phyloP scores from a whole-genome alignment of 1,284 basidiomycete genomes.

The Fistulinella cinereoalba region DNA sequence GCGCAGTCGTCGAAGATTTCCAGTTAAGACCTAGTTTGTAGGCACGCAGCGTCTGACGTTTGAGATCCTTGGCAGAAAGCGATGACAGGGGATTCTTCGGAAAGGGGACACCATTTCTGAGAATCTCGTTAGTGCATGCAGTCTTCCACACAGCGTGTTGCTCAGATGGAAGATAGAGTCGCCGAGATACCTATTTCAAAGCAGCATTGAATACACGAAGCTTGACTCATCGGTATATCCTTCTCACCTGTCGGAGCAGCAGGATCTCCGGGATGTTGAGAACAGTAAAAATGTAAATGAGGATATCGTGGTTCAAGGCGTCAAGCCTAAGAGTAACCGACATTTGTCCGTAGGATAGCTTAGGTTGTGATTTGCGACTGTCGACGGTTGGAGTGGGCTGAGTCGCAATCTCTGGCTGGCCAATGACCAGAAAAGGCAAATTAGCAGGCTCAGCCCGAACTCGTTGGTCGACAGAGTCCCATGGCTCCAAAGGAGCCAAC shows the following conservation, averaged over 20 bases:
- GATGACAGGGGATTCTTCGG: constrained; percentile 31
- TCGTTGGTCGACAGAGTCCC: background rate
- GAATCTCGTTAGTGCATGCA: constrained; percentile 43
- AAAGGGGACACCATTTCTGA: constrained; percentile 48
- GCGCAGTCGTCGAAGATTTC: constrained; percentile 31
- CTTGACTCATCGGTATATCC: background rate
- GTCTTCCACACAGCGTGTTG: constrained; percentile 55
- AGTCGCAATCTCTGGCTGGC: no score
- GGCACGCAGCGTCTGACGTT: constrained; percentile 42
- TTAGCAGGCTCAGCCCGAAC: no score
- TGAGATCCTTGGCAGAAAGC: constrained; percentile 41
- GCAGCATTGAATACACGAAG: background rate
- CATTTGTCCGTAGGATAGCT: no score
- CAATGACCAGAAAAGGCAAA: constrained; percentile 24
- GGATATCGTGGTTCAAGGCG: constrained; percentile 44
- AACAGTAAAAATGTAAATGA: constrained; percentile 46
- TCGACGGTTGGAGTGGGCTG: no score
- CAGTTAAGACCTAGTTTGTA: constrained; percentile 47
- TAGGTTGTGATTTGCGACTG: no score
- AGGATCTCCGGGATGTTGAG: constrained; percentile 49
- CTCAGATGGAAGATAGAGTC: constrained; percentile 41
- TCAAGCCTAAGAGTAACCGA: constrained; percentile 14
- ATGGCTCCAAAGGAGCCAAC: constrained; percentile 67
- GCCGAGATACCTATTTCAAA: constrained; percentile 45
- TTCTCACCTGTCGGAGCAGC: constrained; percentile 44